These are phyloP conservation scores for Yamadazyma membranifaciens DNA, from an alignment of 1,139 yeast species.

Conservation along the genomic window DNA sequence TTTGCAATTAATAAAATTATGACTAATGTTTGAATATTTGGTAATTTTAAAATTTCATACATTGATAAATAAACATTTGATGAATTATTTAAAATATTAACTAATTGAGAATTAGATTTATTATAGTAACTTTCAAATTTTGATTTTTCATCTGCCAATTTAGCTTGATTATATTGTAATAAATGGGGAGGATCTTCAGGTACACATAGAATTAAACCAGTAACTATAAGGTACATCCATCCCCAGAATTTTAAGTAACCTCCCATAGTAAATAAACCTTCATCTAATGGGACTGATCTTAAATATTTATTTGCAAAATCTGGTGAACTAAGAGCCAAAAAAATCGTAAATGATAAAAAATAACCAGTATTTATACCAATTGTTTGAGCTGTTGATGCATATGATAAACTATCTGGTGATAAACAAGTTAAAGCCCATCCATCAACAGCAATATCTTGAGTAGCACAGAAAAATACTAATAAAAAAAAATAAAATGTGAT, in stretches of 20 bases:
- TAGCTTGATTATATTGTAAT: conserved; percentile 36
- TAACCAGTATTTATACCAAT: conserved; percentile 93
- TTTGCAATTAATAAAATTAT: conserved; percentile 76
- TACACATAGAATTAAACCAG: conserved; percentile 57
- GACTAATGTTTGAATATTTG: conserved; percentile 75
- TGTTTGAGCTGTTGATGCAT: conserved; percentile 97
- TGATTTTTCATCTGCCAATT: conserved; percentile 33
- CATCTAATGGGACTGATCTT: conserved; percentile 55
- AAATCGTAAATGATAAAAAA: conserved; percentile 86
- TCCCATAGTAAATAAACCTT: conserved; percentile 70
- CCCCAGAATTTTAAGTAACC: conserved; percentile 82
- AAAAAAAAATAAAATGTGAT: conserved; percentile 69
- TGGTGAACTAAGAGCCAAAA: conserved; percentile 84
- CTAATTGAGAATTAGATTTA: conserved; percentile 22
- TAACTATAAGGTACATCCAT: conserved; percentile 63
- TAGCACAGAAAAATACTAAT: conserved; percentile 86
- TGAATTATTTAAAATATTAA: conserved; percentile 24
- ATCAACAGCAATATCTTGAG: conserved; percentile 98
- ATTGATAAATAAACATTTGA: conserved; percentile 66
- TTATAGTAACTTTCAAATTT: conserved; percentile 19
- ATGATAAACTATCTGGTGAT: conserved; percentile 76
- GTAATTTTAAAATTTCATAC: conserved; percentile 71
- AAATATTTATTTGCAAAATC: conserved; percentile 89
- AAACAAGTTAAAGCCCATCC: conserved; percentile 97
- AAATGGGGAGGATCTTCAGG: conserved; percentile 67